Conservation (phyloP, 2,329 filamentous ascomycete genomes). For the Pseudogymnoascus pannorum region DNA sequence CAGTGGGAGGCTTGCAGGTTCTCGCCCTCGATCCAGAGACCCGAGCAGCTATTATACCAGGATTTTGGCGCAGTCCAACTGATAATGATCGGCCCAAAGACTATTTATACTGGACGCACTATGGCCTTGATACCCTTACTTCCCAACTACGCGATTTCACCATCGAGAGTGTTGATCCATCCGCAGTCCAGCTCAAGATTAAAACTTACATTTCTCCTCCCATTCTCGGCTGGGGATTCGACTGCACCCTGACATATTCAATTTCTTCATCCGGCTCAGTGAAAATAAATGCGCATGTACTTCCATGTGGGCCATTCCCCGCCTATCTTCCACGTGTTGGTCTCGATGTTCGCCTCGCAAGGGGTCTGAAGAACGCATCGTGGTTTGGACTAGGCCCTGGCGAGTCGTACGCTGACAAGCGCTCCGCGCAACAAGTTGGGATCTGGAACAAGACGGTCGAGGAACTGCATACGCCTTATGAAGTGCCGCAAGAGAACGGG, state of each 20-base stretch:
- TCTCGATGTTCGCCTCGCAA: slow-evolving; percentile 45
- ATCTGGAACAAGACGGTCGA: slow-evolving; percentile 39
- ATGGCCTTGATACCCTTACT: slow-evolving; percentile 40
- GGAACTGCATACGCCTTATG: slow-evolving; percentile 51
- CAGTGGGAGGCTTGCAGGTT: slow-evolving; percentile 29
- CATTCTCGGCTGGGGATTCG: slow-evolving; percentile 52
- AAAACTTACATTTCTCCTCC: slow-evolving; percentile 49
- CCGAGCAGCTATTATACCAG: slow-evolving; percentile 35
- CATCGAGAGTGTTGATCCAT: slow-evolving; percentile 25
- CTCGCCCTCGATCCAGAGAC: slow-evolving; percentile 32
- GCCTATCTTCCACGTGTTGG: slow-evolving; percentile 54
- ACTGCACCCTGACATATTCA: slow-evolving; percentile 43
- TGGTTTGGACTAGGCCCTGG: slow-evolving; percentile 60
- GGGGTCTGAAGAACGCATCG: slow-evolving; percentile 38
- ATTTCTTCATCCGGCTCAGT: slow-evolving; percentile 41
- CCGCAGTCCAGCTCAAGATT: slow-evolving; percentile 33
- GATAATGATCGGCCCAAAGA: slow-evolving; percentile 55
- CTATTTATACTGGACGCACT: slow-evolving; percentile 50
- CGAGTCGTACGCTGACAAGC: slow-evolving; percentile 59
- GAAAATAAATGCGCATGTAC: slow-evolving; percentile 38
- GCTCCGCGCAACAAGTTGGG: slow-evolving; percentile 45
- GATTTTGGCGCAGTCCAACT: slow-evolving; percentile 57
- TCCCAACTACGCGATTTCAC: slow-evolving; percentile 39
- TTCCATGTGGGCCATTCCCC: slow-evolving; percentile 41
- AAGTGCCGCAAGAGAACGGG: slow-evolving; percentile 61